Conservation (phyloP, 2,329 filamentous ascomycete genomes). For the Pseudogymnoascus sp. region DNA sequence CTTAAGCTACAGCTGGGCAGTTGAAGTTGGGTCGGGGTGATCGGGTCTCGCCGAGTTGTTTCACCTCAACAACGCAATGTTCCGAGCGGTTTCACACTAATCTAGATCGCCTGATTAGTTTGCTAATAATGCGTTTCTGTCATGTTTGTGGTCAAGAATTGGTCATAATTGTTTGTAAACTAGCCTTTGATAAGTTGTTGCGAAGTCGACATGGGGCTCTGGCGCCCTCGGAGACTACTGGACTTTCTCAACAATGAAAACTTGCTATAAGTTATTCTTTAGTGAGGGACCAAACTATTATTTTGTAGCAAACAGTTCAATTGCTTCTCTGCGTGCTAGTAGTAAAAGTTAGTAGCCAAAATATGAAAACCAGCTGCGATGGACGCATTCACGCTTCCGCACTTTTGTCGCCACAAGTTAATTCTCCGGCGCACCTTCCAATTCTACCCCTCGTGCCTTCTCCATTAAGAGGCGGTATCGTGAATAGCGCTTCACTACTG, state of each 20-base stretch:
- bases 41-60: not conserved
- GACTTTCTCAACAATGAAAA: not conserved
- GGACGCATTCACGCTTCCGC: not conserved
- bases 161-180: not conserved
- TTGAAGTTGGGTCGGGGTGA: not conserved
- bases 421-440: not conserved
- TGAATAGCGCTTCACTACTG: not conserved
- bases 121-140: not conserved
- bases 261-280: not conserved
- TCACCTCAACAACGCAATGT: not conserved
- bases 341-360: not conserved
- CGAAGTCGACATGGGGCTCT: not conserved
- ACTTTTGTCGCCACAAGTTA: not conserved
- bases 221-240: too few relatives aligned
- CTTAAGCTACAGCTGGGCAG: not conserved
- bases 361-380: not conserved
- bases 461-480: not conserved
- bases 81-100: not conserved
- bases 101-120: not conserved
- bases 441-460: not conserved
- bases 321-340: not conserved
- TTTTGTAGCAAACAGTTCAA: not conserved
- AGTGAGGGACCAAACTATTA: too few relatives aligned
- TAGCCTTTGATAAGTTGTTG: not conserved
- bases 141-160: not conserved